phyloP scores from a whole-genome alignment of 768 basidiomycete species.

The Mycena albidolilacea region DNA sequence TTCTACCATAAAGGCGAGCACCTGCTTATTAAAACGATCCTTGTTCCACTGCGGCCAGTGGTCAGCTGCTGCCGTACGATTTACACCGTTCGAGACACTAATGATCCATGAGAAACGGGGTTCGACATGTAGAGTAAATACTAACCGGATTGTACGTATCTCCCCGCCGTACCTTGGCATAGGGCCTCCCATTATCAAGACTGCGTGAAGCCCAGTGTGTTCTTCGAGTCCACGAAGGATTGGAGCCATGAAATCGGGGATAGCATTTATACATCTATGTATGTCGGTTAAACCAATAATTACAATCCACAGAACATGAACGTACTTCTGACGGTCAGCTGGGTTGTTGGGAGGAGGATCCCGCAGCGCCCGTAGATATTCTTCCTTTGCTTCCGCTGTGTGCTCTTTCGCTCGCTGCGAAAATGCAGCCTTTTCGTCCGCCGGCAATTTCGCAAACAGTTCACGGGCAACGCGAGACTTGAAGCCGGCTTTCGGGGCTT shows the following conservation, averaged over 20 bases:
- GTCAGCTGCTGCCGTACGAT: neutral
- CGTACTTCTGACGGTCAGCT: conserved; percentile 16
- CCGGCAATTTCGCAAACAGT: neutral
- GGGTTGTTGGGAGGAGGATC: neutral
- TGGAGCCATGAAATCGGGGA: conserved; percentile 7
- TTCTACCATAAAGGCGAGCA: conserved; percentile 7
- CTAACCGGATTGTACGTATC: conserved; percentile 18
- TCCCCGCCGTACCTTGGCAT: conserved; percentile 22
- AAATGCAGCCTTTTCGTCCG: neutral
- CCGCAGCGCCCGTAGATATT: neutral
- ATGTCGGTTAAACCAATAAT: neutral
- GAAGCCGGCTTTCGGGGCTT: neutral
- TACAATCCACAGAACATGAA: neutral
- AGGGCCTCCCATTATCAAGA: conserved; percentile 15
- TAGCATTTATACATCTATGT: conserved; percentile 7
- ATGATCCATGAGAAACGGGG: neutral
- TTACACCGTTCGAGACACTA: conserved; percentile 21
- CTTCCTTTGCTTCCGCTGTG: neutral
- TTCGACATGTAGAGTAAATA: neutral
- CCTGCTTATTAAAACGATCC: conserved; percentile 1
- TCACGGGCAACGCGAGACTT: neutral
- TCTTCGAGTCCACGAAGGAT: conserved; percentile 21
- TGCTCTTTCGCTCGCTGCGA: neutral
- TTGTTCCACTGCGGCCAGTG: conserved; percentile 24
- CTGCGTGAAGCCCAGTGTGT: conserved; percentile 15